Base-by-base conservation (phyloP, 345 rosid species). In the Aquilaria sinensis region DNA sequence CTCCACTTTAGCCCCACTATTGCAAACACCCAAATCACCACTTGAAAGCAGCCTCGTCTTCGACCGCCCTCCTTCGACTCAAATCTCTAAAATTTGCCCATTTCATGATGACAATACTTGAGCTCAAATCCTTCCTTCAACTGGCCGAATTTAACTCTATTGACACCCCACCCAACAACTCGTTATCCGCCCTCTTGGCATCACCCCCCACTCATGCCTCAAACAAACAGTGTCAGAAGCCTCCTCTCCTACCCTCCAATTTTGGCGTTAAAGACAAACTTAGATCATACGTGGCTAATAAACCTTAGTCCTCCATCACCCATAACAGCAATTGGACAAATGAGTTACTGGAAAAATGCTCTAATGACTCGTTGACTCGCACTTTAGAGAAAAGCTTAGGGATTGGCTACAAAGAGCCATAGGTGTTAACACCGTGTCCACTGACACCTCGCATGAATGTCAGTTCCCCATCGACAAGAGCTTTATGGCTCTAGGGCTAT, bases 191-290 rank as follows among this genome's bases (percentile, higher is more conserved):
- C 23, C 46, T 30, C 46, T 12, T 52, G 23, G 23, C 78, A 67
- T 16, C 23, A 16, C 23, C 23, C 23, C 23, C 23, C 23, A 16
- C 23, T 16, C 0, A 16, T 16, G 23, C 23, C 23, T 16, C 23
- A 88, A 63, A 78, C 74, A 61, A 88, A 88, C 14, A 88, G 81
- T 61, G 85, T 85, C 74, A 88, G 60, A 33, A 85, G 86, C 76
- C 78, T 81, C 50, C 66, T 85, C 62, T 74, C 64, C 16, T 56
- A n/a, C 23, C 51, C 69, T 16, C 63, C 1, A 51, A 59, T 71
- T 68, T 62, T 10, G 76, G 62, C 49, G 51, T 59, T 54, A 55
- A 63, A 31, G 74, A 8, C 15, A 65, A 75, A 60, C 66, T 66
- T 14, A 74, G 63, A 55, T 74, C 70, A 9, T 66, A 69, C 29